Base-by-base conservation (phyloP, 805 yeast genomes). In the Yarrowia sp. region DNA sequence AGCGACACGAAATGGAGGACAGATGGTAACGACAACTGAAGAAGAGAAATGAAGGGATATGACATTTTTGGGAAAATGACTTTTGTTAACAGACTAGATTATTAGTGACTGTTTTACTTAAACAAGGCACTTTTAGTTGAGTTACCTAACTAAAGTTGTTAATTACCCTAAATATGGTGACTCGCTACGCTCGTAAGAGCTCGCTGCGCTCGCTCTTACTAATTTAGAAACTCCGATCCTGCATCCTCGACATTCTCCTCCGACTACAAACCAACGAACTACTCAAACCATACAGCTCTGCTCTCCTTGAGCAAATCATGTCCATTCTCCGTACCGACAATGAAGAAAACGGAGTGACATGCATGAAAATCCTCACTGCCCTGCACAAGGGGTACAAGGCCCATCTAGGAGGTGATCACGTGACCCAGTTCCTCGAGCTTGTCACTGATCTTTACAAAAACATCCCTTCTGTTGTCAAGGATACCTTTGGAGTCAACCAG, bases 341-440 rank as follows among this genome's bases (percentile, higher is more conserved):
- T 74, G 99, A 96, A 75, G 98, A 92, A 67, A 95, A 95, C 74
- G 98, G 98, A 60, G 90, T 92, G 0, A 80, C 91, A 61, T 88
- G 96, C 74, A 86, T 95, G 88, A 92, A 90, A 73, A 87, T 91
- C 65, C 81, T 92, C 58, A 90, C 98, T 15, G 84, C 88, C 35
- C 77, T 93, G 55, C 97, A 92, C 77, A 89, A 95, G 74, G 84
- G 92, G 1, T 93, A 89, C 78, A 93, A 90, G 77, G 73, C 81
- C 13, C 64, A 58, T 10, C 78, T 80, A 28, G 77, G 92, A 62
- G 79, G 82, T 15, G 92, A 85, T 15, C 86, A 87, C 69, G 96
- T 93, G 2, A 87, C 84, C 67, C 86, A 87, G 1, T 96, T 95
- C 69, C 83, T 93, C 42, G 88, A 85, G 47, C 79, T 92, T 18